These are phyloP conservation scores for Candida sanyaensis DNA, from an alignment of 1,139 yeast genomes.

Conservation along the genomic window DNA sequence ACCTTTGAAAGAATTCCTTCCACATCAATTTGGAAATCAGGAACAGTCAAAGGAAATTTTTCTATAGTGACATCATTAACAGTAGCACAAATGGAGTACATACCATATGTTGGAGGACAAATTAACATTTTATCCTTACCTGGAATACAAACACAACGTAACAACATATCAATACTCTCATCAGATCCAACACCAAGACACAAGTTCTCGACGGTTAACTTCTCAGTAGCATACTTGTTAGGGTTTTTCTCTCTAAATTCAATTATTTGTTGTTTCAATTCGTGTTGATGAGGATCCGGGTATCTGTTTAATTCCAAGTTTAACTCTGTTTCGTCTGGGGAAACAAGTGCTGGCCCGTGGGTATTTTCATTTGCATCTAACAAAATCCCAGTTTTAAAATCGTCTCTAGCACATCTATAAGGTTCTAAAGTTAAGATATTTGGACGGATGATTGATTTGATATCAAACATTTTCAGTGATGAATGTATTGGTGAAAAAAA, in stretches of 20 bases:
- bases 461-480: constrained; percentile 43
- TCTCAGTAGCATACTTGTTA: constrained; percentile 20
- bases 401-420: constrained; percentile 95
- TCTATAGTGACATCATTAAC: constrained; percentile 84
- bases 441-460: constrained; percentile 71
- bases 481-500: background rate
- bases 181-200: constrained; percentile 98
- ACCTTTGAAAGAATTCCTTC: constrained; percentile 56
- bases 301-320: constrained; percentile 73
- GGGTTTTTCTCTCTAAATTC: constrained; percentile 65
- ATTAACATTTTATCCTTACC: constrained; percentile 77
- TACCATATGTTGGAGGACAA: constrained; percentile 97
- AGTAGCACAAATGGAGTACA: constrained; percentile 90
- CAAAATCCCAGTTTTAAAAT: constrained; percentile 80
- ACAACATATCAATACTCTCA: constrained; percentile 87
- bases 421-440: constrained; percentile 82
- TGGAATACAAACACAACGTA: constrained; percentile 84
- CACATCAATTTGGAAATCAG: constrained; percentile 66
- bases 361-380: constrained; percentile 97
- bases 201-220: constrained; percentile 63
- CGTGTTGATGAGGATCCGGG: constrained; percentile 96
- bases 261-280: constrained; percentile 70
- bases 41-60: constrained; percentile 60
- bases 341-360: constrained; percentile 74
- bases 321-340: constrained; percentile 25